Percentiles rank a stretch among this genome's conserved stretches.
Evolutionary conservation across 2,329 filamentous ascomycete genomes (phyloP).

Genomic region (Penicillium sp.): DNA sequence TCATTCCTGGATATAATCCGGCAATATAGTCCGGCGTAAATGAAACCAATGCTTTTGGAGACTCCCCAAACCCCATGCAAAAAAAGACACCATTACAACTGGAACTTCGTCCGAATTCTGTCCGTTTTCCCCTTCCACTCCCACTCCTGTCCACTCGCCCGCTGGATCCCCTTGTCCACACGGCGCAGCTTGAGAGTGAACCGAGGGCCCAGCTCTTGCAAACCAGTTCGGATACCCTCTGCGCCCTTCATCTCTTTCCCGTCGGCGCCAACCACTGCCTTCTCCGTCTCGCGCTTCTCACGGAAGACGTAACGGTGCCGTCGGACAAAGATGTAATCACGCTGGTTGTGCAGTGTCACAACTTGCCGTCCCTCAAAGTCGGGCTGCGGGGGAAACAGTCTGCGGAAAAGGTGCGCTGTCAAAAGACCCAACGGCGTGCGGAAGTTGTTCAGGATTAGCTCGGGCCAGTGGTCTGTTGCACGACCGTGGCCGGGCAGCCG

Average conservation of each 20-base stretch:
- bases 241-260: constrained; percentile 79
- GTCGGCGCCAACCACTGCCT: constrained; percentile 73
- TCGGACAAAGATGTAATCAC: constrained; percentile 91
- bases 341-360: constrained; percentile 87
- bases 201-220: constrained; percentile 84
- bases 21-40: neutral
- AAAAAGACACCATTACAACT: constrained; percentile 54
- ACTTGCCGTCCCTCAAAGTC: constrained; percentile 84
- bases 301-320: constrained; percentile 89
- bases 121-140: constrained; percentile 96
- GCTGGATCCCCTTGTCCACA: constrained; percentile 83
- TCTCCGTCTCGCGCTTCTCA: constrained; percentile 80
- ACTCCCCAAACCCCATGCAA: constrained; percentile 26
- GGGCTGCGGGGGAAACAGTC: constrained; percentile 71
- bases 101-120: constrained; percentile 88
- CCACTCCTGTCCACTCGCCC: constrained; percentile 76
- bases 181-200: constrained; percentile 83
- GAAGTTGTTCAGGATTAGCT: constrained; percentile 90
- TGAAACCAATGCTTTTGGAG: constrained; percentile 17
- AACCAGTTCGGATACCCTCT: constrained; percentile 74
- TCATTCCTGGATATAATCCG: constrained; percentile 5
- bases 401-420: constrained; percentile 77
- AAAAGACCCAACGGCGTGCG: constrained; percentile 84
- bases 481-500: constrained; percentile 86
- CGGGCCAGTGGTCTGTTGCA: constrained; percentile 82